Evolutionary conservation across 2,329 filamentous ascomycete genomes (phyloP), one percentile per base, ranked within the genome.

Genomic region (Botryotinia narcissicola): DNA sequence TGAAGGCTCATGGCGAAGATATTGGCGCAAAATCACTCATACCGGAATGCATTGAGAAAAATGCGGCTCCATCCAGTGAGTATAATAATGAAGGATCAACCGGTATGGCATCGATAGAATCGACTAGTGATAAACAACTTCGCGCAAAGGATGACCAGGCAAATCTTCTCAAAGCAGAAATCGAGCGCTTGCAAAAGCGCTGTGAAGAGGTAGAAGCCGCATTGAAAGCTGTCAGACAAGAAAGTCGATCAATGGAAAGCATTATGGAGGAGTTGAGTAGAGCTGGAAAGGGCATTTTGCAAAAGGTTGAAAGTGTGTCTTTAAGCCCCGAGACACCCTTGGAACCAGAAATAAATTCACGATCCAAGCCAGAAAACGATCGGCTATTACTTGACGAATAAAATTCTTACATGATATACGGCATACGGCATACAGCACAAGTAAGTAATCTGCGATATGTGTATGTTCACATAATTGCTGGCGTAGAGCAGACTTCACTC

Each of bases 171-270:
- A 76, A 73, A 67, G 73, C 74, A 60, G 79, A 81, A 62, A 75
- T 80, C 18, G 73, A 69, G 48, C 76, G 75, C 5, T 73, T 81
- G 25, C 77, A 75, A 42, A 72, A 54, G 62, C 78, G 78, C 60
- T 80, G 78, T 72, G 69, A 71, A 20, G 78, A 78, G 59, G 75
- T 77, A 35, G 79, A 80, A 72, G 70, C 72, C 42, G 73, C 77
- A 4, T 71, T 81, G 59, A 74, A 75, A 37, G 74, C 74, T 14
- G 75, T 81, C 6, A 66, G 74, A 63, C 75, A 79, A n/a, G 77
- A 80, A 14, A 78, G 76, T 66, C 75, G 74, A 18, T 77, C 75
- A 46, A 80, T 80, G 75, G 76, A 78, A 74, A 73, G 74, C 40
- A 75, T 79, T 29, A 59, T 79, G 25, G 75, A 78, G 68, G 73